phyloP scores from a whole-genome alignment of 257 asterid genomes.

The Haberlea rhodopensis region DNA sequence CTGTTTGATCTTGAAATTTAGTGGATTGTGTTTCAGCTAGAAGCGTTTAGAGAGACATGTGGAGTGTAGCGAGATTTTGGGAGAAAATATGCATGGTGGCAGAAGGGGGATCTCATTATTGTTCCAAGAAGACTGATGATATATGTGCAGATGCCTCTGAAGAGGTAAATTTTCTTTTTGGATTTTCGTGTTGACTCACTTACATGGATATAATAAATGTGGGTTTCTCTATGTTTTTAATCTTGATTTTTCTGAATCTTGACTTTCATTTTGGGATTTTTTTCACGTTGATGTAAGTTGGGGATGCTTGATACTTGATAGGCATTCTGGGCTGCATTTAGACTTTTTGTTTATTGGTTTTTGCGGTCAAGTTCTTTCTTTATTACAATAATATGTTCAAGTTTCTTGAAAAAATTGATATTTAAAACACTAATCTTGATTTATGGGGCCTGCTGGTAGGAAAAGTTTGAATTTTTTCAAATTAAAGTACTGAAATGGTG shows the following conservation, averaged over 20 bases:
- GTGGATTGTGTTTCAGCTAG: conserved; percentile 22
- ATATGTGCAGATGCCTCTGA: conserved; percentile 39
- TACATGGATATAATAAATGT: neutral
- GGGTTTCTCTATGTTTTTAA: neutral
- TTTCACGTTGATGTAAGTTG: conserved; percentile 10
- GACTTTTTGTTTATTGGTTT: neutral
- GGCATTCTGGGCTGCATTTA: neutral
- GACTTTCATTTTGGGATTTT: conserved; percentile 1
- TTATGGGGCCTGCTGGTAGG: conserved; percentile 11
- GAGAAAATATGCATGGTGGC: conserved; percentile 58
- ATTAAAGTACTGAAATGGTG: neutral
- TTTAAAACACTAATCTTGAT: neutral
- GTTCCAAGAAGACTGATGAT: conserved; percentile 81
- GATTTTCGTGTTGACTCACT: neutral
- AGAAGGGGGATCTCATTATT: conserved; percentile 80
- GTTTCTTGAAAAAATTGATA: neutral
- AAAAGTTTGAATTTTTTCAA: conserved; percentile 4
- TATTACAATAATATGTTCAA: neutral
- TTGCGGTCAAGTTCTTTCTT: neutral
- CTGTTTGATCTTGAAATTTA: conserved; percentile 25
- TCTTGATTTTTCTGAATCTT: neutral
- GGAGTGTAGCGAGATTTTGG: conserved; percentile 56
- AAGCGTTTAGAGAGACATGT: no score
- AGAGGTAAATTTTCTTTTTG: conserved; percentile 35
- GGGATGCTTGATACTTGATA: neutral